These are phyloP conservation scores for Cenchrus americanus DNA, from an alignment of 176 grass and related monocot genomes.

Conservation along the genomic window DNA sequence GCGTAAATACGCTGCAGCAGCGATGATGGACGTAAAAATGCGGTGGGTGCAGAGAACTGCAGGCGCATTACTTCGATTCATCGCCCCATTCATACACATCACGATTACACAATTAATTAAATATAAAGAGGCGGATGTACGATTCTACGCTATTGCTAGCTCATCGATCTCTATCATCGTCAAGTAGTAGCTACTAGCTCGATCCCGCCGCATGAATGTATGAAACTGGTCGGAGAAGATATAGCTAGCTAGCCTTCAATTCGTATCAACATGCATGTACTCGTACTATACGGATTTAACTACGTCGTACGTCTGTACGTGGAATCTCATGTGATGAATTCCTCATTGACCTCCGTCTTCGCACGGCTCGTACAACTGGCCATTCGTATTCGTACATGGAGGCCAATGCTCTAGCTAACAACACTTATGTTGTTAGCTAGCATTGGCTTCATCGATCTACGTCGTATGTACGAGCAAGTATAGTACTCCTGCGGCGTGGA, in stretches of 20 bases:
- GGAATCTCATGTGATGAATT: not conserved
- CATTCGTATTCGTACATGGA: not conserved
- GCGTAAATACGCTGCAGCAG: conserved; percentile 33
- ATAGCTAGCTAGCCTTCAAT: too few relatives aligned
- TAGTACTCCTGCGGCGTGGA: not conserved
- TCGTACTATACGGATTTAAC: not conserved
- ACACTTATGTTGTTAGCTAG: too few relatives aligned
- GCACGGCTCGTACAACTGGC: not conserved
- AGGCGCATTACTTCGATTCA: not conserved
- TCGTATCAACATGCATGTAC: not conserved
- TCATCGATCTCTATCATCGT: too few relatives aligned
- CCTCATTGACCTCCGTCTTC: not conserved
- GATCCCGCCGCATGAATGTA: too few relatives aligned
- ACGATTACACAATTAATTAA: not conserved
- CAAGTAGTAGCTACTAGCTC: too few relatives aligned
- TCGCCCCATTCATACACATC: not conserved
- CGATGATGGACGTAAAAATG: not conserved
- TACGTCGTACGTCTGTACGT: not conserved
- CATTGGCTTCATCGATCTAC: too few relatives aligned
- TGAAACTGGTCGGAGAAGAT: too few relatives aligned
- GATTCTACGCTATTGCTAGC: too few relatives aligned
- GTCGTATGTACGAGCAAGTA: too few relatives aligned
- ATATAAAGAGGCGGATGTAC: too few relatives aligned
- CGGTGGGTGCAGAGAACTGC: not conserved
- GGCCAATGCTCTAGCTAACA: not conserved